Evolutionary conservation across 2,329 filamentous ascomycete species (phyloP).

Genomic region (Tolypocladium ovalisporum): DNA sequence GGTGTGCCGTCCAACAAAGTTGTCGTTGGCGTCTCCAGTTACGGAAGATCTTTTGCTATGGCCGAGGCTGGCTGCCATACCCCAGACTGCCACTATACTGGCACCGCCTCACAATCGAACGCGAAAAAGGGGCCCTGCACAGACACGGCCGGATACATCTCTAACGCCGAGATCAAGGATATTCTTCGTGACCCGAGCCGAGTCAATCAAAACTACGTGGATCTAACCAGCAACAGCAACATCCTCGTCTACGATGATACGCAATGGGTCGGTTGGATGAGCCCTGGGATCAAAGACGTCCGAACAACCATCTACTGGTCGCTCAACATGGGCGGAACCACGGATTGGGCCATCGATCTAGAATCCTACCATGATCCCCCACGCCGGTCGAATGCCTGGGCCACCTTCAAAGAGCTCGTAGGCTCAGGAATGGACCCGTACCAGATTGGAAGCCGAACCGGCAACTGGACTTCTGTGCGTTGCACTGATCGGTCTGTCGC

Average conservation of each 20-base stretch:
- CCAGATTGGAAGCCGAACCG: not conserved
- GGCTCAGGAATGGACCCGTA: not conserved
- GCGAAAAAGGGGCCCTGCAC: constrained; percentile 17
- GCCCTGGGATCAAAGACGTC: no score
- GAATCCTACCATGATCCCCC: no score
- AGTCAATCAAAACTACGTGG: not conserved
- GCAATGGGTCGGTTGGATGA: no score
- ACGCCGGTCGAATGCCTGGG: no score
- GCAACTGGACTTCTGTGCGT: not conserved
- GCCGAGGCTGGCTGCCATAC: constrained; percentile 7
- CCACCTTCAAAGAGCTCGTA: not conserved
- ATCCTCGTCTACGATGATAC: not conserved
- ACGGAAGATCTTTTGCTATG: constrained; percentile 15
- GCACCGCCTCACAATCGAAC: constrained; percentile 7
- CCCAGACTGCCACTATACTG: constrained; percentile 10
- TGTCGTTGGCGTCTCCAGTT: constrained; percentile 18
- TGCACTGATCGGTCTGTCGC: not conserved
- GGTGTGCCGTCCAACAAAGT: constrained; percentile 17
- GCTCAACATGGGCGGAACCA: no score
- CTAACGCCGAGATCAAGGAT: constrained; percentile 18
- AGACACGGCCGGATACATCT: constrained; percentile 16
- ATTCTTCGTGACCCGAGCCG: constrained; percentile 5
- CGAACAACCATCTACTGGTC: no score
- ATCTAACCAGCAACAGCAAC: not conserved
- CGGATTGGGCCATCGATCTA: no score